Evolutionary conservation across 495 filamentous ascomycete species (phyloP).

Genomic region (Annulohypoxylon nitens): DNA sequence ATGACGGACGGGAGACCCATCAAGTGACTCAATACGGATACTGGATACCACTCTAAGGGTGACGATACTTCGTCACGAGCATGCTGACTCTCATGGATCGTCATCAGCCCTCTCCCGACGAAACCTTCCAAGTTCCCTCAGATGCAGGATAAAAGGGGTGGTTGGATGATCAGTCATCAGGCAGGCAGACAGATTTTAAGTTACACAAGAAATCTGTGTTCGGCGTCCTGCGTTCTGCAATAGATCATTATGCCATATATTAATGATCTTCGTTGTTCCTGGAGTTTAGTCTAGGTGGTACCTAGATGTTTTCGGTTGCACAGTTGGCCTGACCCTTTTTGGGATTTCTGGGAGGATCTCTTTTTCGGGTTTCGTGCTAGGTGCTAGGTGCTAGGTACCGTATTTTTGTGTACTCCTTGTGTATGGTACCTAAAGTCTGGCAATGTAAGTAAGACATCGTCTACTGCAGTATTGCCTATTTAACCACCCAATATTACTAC

Average conservation of each 20-base stretch:
- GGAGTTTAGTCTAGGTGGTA: slow-evolving; percentile 30
- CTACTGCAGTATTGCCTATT: slow-evolving; percentile 36
- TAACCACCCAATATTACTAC: slow-evolving; percentile 33
- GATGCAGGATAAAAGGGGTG: slow-evolving; percentile 44
- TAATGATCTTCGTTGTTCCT: slow-evolving; percentile 45
- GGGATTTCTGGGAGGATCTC: not conserved
- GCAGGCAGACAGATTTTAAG: slow-evolving; percentile 22
- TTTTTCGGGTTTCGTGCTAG: not conserved
- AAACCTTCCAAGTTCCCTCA: slow-evolving; percentile 15
- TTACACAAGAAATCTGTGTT: slow-evolving; percentile 34
- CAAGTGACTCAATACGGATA: slow-evolving; percentile 38
- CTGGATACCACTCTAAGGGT: slow-evolving; percentile 34
- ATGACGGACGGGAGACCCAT: slow-evolving; percentile 22
- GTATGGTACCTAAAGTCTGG: not conserved
- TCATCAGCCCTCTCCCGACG: slow-evolving; percentile 31
- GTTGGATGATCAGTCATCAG: slow-evolving; percentile 45
- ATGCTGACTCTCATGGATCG: slow-evolving; percentile 41
- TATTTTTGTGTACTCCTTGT: not conserved
- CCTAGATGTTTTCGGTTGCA: slow-evolving; percentile 16
- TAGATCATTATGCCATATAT: slow-evolving; percentile 35
- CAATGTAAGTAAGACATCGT: slow-evolving; percentile 23
- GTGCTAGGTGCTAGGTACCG: too few relatives aligned
- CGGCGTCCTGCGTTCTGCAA: slow-evolving; percentile 34
- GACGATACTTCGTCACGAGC: slow-evolving; percentile 39
- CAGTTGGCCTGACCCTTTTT: slow-evolving; percentile 21